Evolutionary conservation across 805 yeast species (phyloP), one percentile per base, ranked within the genome.

Genomic region (Cyberlindnera saturnus): DNA sequence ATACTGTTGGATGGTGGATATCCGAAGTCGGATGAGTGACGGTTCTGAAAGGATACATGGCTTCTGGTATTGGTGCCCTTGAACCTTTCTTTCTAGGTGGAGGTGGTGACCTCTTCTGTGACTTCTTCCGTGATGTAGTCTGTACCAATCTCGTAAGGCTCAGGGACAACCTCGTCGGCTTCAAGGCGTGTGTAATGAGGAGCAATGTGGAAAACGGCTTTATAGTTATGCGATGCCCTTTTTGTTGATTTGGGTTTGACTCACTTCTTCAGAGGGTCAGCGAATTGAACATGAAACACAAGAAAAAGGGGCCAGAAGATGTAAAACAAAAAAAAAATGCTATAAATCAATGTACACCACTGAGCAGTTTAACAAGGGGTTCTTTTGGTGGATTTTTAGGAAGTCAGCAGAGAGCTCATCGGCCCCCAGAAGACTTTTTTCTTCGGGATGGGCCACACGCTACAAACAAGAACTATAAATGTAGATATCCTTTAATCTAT

Each of bases 11-110:
- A 48, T 75, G 77, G 19, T 60, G 54, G 1, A 80, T 66, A 49
- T 84, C 91, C 23, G 75, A 63, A 0, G 87, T 77, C 13, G 82
- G 80, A 60, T 82, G 88, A 16, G 79, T 63, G 1, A 81, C 59
- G 4, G 80, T 72, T 3, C 72, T 66, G 30, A 81, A 51, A 16
- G 73, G 67, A 52, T 74, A 80, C 76, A 76, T 75, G 14, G 57
- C 42, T 10, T 46, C 52, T 31, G 54, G 43, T 15, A 31, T 15
- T 6, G 29, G 29, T 5, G 34, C 3, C 6, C 40, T 13, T 30
- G 35, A 15, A 11, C 18, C 28, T 23, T 23, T 15, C 14, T 13
- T 33, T 17, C 18, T 14, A 10, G 35, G 19, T 33, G 20, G 19
- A 13, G 18, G 17, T 11, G 20, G 14, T 19, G 11, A 16, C 32